phyloP scores from a whole-genome alignment of 805 yeast genomes.

The Grigorovia jiainica region DNA sequence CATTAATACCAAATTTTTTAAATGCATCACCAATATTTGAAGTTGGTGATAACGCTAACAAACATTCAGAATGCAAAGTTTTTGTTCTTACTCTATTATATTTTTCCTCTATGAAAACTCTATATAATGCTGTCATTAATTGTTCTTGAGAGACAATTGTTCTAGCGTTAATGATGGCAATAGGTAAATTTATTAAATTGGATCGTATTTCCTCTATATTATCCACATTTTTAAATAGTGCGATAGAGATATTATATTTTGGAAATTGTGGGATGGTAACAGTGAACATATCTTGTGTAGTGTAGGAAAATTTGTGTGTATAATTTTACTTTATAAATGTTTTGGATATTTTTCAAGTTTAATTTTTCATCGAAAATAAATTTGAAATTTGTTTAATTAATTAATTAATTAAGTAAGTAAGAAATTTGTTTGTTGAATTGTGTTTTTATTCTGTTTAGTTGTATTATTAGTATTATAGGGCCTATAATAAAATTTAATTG shows the following conservation, averaged over 20 bases:
- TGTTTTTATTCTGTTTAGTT: too few relatives aligned
- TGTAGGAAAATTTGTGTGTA: neutral
- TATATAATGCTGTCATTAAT: conserved; percentile 48
- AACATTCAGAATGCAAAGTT: conserved; percentile 60
- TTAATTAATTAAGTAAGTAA: too few relatives aligned
- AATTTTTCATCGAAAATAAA: too few relatives aligned
- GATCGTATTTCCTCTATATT: conserved; percentile 35
- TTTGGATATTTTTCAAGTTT: neutral
- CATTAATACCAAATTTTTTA: conserved; percentile 59
- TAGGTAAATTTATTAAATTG: conserved; percentile 43
- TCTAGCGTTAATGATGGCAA: conserved; percentile 55
- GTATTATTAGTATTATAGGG: too few relatives aligned
- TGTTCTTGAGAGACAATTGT: conserved; percentile 55
- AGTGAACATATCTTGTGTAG: conserved; percentile 3
- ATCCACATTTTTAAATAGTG: conserved; percentile 38
- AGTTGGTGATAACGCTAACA: conserved; percentile 59
- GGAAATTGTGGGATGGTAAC: conserved; percentile 40
- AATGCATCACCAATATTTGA: conserved; percentile 62
- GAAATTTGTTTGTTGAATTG: too few relatives aligned
- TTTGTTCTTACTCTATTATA: conserved; percentile 48
- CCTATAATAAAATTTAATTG: too few relatives aligned
- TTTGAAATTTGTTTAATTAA: too few relatives aligned
- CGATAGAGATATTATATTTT: conserved; percentile 29
- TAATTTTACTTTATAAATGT: neutral
- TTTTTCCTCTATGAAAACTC: conserved; percentile 44